phyloP scores from a whole-genome alignment of 768 basidiomycete species.

The Auriscalpium microsporum region DNA sequence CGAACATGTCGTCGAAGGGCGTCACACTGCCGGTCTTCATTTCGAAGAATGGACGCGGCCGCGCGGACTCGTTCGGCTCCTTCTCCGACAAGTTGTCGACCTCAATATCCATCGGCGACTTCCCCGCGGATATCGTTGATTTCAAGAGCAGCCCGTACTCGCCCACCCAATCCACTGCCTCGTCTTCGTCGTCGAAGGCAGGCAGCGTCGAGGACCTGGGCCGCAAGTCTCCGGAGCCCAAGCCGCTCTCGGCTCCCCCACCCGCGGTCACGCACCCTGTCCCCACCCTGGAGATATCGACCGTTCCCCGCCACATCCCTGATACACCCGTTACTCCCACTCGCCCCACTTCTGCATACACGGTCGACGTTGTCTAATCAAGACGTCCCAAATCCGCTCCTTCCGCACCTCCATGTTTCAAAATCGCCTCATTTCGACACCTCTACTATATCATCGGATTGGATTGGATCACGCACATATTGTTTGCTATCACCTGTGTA shows the following conservation, averaged over 20 bases:
- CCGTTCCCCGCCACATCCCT: neutral
- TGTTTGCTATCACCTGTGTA: neutral
- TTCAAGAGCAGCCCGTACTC: constrained; percentile 4
- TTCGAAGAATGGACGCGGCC: neutral
- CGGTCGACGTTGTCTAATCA: neutral
- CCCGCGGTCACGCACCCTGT: neutral
- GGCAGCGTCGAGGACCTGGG: neutral
- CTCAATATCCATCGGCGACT: constrained; percentile 5
- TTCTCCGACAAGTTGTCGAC: constrained; percentile 9
- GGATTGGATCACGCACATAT: too few species aligned
- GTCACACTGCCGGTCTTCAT: constrained; percentile 3
- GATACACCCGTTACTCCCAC: neutral
- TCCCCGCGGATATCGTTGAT: neutral
- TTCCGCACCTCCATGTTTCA: neutral
- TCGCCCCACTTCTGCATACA: neutral
- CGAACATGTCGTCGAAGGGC: constrained; percentile 1
- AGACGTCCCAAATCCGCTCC: neutral
- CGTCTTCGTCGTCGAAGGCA: neutral
- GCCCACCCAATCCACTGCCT: neutral
- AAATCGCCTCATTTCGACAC: neutral
- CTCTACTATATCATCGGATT: too few species aligned
- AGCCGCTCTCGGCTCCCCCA: neutral
- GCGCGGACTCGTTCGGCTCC: constrained; percentile 2
- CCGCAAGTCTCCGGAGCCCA: neutral
- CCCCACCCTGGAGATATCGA: neutral